Percentiles rank a stretch among this genome's conserved stretches.
Conservation (phyloP, 805 yeast species). For the Limtongozyma cylindracea region DNA sequence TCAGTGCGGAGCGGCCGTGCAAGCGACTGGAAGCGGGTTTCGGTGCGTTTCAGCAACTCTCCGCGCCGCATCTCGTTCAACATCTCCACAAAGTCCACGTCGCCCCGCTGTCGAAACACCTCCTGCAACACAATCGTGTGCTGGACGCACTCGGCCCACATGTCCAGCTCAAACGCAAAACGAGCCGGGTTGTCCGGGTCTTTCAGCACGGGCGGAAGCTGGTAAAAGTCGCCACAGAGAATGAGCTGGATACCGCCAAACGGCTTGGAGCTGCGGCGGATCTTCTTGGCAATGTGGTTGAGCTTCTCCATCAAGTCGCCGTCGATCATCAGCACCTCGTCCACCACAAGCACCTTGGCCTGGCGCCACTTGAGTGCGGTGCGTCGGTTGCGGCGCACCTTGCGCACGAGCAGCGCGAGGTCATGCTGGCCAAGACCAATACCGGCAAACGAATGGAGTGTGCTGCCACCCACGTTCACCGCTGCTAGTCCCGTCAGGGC, state of each 20-base stretch:
- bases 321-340: conserved; percentile 89
- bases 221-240: conserved; percentile 89
- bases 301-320: conserved; percentile 54
- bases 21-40: too few species aligned
- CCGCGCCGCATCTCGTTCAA: conserved; percentile 68
- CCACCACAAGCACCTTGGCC: conserved; percentile 54
- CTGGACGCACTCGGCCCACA: conserved; percentile 42
- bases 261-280: conserved; percentile 30
- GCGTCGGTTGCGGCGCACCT: conserved; percentile 19
- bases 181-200: conserved; percentile 6
- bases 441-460: conserved; percentile 69
- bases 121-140: conserved; percentile 46
- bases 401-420: conserved; percentile 16
- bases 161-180: conserved; percentile 52
- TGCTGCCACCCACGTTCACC: conserved; percentile 74
- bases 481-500: conserved; percentile 97
- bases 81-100: conserved; percentile 47
- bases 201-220: conserved; percentile 68
- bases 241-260: conserved; percentile 90
- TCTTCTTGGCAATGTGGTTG: conserved; percentile 33
- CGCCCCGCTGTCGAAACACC: conserved; percentile 81
- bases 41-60: conserved; percentile 19
- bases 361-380: conserved; percentile 32
- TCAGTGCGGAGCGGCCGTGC: conserved; percentile 28
- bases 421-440: conserved; percentile 52